Conservation (phyloP, 2,329 filamentous ascomycete species). For the Ustulina deusta region DNA sequence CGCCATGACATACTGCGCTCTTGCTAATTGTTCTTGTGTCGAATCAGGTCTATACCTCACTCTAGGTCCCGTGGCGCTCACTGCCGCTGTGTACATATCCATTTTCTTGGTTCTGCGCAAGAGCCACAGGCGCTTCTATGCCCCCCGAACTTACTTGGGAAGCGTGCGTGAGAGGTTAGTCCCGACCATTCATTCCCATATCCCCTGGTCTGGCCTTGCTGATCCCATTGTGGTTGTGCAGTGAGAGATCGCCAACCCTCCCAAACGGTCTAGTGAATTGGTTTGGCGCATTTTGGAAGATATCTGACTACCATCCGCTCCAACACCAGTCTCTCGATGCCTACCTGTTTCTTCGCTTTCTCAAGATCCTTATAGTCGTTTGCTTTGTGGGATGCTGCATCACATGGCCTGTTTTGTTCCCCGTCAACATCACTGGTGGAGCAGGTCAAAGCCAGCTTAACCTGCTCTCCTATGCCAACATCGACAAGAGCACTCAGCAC, state of each 20-base stretch:
- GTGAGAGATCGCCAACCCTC: constrained; percentile 69
- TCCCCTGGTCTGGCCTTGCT: constrained; percentile 1
- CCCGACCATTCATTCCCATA: background rate
- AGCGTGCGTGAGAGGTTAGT: constrained; percentile 57
- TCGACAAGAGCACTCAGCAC: constrained; percentile 64
- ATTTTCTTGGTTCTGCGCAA: constrained; percentile 61
- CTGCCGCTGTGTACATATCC: constrained; percentile 56
- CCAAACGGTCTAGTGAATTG: constrained; percentile 74
- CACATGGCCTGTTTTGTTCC: constrained; percentile 88
- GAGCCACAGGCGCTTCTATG: constrained; percentile 62
- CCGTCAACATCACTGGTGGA: constrained; percentile 87
- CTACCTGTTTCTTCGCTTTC: constrained; percentile 89
- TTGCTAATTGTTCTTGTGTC: constrained; percentile 35
- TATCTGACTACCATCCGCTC: constrained; percentile 81
- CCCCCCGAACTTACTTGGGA: constrained; percentile 63
- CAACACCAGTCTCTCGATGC: constrained; percentile 93
- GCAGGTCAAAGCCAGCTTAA: constrained; percentile 75
- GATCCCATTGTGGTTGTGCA: constrained; percentile 44
- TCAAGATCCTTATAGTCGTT: constrained; percentile 80
- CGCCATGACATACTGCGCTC: background rate
- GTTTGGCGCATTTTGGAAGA: constrained; percentile 74
- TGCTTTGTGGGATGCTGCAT: constrained; percentile 86
- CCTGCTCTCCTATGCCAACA: constrained; percentile 81
- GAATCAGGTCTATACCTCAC: constrained; percentile 58
- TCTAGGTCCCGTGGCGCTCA: constrained; percentile 54